phyloP scores from a whole-genome alignment of 345 rosid genomes.

The Hibiscus syriacus region DNA sequence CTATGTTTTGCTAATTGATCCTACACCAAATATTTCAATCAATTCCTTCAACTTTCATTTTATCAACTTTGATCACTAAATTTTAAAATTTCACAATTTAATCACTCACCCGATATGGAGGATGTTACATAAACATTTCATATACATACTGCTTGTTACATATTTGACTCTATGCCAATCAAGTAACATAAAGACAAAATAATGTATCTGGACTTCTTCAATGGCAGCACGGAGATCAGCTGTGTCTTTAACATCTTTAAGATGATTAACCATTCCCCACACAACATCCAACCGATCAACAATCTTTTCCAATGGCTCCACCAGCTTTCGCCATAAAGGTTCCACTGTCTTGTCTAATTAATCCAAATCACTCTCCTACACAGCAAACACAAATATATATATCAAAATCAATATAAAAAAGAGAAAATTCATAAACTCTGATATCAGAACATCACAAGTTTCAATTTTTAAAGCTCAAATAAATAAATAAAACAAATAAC shows the following conservation, averaged over 20 bases:
- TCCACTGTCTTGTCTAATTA: too few relatives aligned
- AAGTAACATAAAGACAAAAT: not conserved
- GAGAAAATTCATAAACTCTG: not conserved
- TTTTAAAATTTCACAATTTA: too few relatives aligned
- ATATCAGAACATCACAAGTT: not conserved
- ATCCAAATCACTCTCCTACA: slow-evolving; percentile 68
- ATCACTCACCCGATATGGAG: too few relatives aligned
- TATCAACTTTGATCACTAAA: too few relatives aligned
- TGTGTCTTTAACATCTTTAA: slow-evolving; percentile 78
- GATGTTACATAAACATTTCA: not conserved
- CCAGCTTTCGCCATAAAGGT: too few relatives aligned
- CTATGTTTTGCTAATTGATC: too few relatives aligned
- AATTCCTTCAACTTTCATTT: too few relatives aligned
- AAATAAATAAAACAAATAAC: not conserved
- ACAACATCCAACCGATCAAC: slow-evolving; percentile 52
- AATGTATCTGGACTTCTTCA: slow-evolving; percentile 78
- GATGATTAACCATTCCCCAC: slow-evolving; percentile 78
- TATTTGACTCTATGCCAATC: not conserved
- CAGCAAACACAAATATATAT: not conserved
- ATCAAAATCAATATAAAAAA: slow-evolving; percentile 3
- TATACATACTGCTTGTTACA: not conserved
- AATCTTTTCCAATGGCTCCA: too few relatives aligned
- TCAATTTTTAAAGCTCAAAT: not conserved
- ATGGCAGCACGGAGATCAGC: slow-evolving; percentile 84
- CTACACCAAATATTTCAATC: too few relatives aligned